Base-by-base conservation (phyloP, 495 filamentous ascomycete genomes). In the Hyaloscypha hepaticicola region DNA sequence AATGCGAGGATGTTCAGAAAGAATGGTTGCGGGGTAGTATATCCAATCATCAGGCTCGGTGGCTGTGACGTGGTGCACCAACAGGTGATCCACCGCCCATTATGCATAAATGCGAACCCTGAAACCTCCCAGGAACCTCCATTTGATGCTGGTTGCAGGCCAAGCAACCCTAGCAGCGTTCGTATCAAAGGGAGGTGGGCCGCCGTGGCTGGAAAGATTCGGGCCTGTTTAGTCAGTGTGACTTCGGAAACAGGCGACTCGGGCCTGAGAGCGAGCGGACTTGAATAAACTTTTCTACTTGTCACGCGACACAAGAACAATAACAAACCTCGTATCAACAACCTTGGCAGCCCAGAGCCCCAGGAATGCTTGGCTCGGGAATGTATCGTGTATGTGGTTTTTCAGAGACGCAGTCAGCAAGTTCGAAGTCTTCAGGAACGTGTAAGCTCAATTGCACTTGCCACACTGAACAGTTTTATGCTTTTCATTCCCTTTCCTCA, bases 401-500 rank as follows among this genome's bases (percentile, higher is more conserved):
- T 33, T 33, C 31, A 7, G 31, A 33, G n/a, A n/a, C n/a, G n/a
- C n/a, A n/a, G n/a, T n/a, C n/a, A n/a, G n/a, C n/a, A n/a, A n/a
- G n/a, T n/a, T n/a, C n/a, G n/a, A n/a, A n/a, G 38, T 45, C 1
- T 45, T 45, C 38, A 16, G 19, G 38, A 16, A 41, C 3, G 12
- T 45, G 38, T 4, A 45, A 45, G 19, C 4, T 45, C 38, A 45
- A 45, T 45, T 45, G 38, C 38, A 45, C 38, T 45, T 19, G 38
- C 38, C 38, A 45, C 38, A 8, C n/a, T n/a, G 16, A 45, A 57
- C 22, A 31, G 24, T 63, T 56, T 63, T 27, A 48, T 27, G 33
- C 22, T 63, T 56, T 55, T 63, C 61, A 63, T 63, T 63, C 56
- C 55, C 50, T 49, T 38, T 63, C 61, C 26, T 56, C 61, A 28